Percentiles rank a stretch among this genome's conserved stretches.
These are phyloP conservation scores for Mucuna pruriens DNA, from an alignment of 306 rosid genomes.

Conservation along the genomic window DNA sequence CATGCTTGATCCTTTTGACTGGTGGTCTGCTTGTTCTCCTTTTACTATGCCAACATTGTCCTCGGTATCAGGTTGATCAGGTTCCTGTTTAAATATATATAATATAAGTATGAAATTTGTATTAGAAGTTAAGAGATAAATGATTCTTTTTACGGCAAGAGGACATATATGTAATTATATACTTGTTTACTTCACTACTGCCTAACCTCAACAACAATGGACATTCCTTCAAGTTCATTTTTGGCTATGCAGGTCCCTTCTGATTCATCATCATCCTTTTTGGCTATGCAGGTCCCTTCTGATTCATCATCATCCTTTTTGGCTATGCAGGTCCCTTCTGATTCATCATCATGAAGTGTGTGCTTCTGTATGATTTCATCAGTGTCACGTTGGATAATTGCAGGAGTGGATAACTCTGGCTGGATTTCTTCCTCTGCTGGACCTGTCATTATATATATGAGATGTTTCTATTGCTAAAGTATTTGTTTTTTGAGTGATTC, in stretches of 20 bases:
- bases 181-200: background rate
- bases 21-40: background rate
- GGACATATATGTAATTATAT: background rate
- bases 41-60: background rate
- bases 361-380: background rate
- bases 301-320: background rate
- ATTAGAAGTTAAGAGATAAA: background rate
- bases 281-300: background rate
- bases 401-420: background rate
- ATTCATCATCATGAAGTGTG: background rate
- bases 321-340: background rate
- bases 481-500: background rate
- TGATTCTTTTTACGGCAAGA: background rate
- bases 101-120: background rate
- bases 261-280: too few species aligned
- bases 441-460: background rate
- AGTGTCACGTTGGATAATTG: background rate
- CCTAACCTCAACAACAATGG: background rate
- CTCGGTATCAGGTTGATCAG: background rate
- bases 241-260: too few species aligned
- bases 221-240: background rate
- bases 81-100: background rate
- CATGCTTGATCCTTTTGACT: background rate
- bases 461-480: too few species aligned
- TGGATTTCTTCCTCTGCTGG: background rate